phyloP scores from a whole-genome alignment of 345 rosid species.

The Capsella bursapastoris region DNA sequence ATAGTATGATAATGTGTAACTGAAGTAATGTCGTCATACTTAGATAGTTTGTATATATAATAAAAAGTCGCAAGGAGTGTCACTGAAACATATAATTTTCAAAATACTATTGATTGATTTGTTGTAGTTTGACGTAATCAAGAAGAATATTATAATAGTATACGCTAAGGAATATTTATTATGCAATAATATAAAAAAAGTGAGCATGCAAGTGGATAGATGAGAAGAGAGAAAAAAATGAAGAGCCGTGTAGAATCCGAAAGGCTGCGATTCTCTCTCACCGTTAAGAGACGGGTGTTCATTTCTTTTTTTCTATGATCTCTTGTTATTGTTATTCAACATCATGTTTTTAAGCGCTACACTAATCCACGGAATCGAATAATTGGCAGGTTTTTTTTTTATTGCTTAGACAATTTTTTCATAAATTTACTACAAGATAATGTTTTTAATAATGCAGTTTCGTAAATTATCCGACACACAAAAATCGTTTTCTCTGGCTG shows the following conservation, averaged over 20 bases:
- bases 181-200: background rate
- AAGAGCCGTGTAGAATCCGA: constrained; percentile 48
- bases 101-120: constrained; percentile 14
- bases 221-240: background rate
- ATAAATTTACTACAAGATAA: no score
- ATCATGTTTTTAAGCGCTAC: constrained; percentile 15
- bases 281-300: constrained; percentile 48
- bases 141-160: constrained; percentile 33
- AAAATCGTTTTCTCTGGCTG: background rate
- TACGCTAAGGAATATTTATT: constrained; percentile 17
- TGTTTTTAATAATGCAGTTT: background rate
- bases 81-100: background rate
- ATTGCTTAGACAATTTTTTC: background rate
- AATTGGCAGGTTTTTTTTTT: background rate
- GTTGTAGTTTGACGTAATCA: constrained; percentile 36
- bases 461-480: background rate
- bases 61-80: constrained; percentile 29
- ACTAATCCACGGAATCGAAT: constrained; percentile 16
- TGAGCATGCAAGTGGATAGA: constrained; percentile 38
- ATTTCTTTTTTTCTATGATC: constrained; percentile 13
- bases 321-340: constrained; percentile 5
- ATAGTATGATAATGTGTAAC: background rate
- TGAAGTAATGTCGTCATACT: constrained; percentile 19
- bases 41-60: background rate
- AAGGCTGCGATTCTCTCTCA: constrained; percentile 46